Evolutionary conservation across 2,329 filamentous ascomycete genomes (phyloP).

Genomic region (Cladobotryum mycophilum): DNA sequence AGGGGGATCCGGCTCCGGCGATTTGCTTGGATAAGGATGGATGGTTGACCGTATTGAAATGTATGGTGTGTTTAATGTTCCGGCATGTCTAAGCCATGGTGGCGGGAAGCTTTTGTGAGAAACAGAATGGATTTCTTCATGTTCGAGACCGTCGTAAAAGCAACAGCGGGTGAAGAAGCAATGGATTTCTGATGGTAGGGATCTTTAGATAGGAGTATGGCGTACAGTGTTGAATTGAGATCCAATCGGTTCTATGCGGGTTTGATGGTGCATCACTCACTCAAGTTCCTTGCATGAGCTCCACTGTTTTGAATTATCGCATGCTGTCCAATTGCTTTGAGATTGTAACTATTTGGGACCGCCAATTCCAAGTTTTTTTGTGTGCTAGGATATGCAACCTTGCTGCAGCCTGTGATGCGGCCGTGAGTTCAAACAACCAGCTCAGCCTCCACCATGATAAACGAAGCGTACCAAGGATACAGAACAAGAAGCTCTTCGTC

Average conservation of each 20-base stretch:
- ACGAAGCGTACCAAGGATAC: no score
- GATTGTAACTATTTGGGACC: no score
- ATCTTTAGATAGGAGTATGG: constrained; percentile 10
- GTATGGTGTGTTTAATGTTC: not conserved
- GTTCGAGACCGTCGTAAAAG: constrained; percentile 7
- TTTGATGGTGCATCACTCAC: no score
- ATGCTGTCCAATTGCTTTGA: no score
- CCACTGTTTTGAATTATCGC: no score
- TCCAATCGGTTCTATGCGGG: not conserved
- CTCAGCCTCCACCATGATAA: no score
- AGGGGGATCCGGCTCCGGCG: constrained; percentile 38
- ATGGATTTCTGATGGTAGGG: constrained; percentile 29
- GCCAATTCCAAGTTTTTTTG: no score
- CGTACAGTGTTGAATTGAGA: constrained; percentile 6
- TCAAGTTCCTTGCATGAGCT: no score
- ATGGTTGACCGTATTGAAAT: not conserved
- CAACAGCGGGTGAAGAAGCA: not conserved
- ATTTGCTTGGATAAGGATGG: constrained; percentile 40
- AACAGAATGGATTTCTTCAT: not conserved
- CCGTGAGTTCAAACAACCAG: no score
- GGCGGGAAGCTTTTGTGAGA: constrained; percentile 2
- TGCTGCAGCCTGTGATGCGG: no score
- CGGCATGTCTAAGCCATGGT: constrained; percentile 2
- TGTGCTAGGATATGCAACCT: no score
- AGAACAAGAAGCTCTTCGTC: not conserved